Evolutionary conservation across 345 rosid genomes (phyloP).

Genomic region (Brassica cretica): DNA sequence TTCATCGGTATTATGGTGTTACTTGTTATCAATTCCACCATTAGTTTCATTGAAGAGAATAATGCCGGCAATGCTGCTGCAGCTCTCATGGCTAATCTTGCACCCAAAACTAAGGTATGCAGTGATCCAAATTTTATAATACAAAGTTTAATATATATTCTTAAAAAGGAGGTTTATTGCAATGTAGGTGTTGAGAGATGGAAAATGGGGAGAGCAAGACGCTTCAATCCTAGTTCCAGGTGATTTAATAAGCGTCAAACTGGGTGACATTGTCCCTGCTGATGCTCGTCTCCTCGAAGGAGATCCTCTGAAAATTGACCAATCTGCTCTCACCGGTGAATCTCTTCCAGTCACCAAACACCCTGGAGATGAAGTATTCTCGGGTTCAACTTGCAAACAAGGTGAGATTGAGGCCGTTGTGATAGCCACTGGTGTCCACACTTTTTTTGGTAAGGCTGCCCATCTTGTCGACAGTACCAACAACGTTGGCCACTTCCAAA

Average conservation of each 20-base stretch:
- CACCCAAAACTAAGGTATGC: slow-evolving; percentile 73
- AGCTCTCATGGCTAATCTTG: slow-evolving; percentile 95
- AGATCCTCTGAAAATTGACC: slow-evolving; percentile 90
- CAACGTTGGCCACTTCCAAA: slow-evolving; percentile 91
- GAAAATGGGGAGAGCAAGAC: slow-evolving; percentile 80
- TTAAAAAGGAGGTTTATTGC: neutral
- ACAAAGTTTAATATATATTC: neutral
- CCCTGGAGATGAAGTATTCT: slow-evolving; percentile 72
- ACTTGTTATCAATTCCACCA: slow-evolving; percentile 84
- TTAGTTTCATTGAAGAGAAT: slow-evolving; percentile 91
- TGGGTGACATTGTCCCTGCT: slow-evolving; percentile 90
- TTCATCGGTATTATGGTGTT: slow-evolving; percentile 72
- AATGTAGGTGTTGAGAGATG: slow-evolving; percentile 72
- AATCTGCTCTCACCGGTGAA: slow-evolving; percentile 90
- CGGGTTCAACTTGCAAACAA: slow-evolving; percentile 94
- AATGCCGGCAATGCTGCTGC: slow-evolving; percentile 99
- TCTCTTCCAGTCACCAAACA: slow-evolving; percentile 75
- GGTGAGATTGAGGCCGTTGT: slow-evolving; percentile 95
- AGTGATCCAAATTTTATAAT: neutral
- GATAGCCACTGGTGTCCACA: slow-evolving; percentile 59
- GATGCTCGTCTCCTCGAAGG: slow-evolving; percentile 94
- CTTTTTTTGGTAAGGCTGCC: slow-evolving; percentile 71
- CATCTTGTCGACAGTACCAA: slow-evolving; percentile 91
- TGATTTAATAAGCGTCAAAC: slow-evolving; percentile 81
- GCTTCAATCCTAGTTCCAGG: slow-evolving; percentile 88